Conservation (phyloP, 164 flowering plant genomes). For the Dillenia turbinata region DNA sequence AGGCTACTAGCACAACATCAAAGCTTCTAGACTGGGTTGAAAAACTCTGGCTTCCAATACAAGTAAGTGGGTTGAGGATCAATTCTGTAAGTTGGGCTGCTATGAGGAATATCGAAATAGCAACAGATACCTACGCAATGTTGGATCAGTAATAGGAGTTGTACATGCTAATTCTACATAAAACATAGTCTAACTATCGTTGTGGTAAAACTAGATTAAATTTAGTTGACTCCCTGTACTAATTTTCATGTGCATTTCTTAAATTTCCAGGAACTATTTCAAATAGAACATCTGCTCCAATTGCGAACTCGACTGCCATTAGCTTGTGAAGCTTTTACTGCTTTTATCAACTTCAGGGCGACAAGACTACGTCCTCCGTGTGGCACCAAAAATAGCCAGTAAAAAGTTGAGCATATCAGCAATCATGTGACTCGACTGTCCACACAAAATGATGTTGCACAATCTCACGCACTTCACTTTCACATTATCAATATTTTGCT, state of each 20-base stretch:
- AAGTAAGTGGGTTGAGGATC: conserved; percentile 69
- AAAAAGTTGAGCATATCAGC: conserved; percentile 47
- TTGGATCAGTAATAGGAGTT: conserved; percentile 15
- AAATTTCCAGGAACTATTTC: conserved; percentile 69
- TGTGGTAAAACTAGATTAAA: background rate
- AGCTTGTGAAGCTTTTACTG: conserved; percentile 55
- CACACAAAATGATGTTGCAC: background rate
- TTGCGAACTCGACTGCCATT: conserved; percentile 83
- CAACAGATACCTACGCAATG: conserved; percentile 68
- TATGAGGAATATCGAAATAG: conserved; percentile 89
- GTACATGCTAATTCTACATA: no score
- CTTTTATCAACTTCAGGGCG: conserved; percentile 56
- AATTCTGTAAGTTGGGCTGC: conserved; percentile 74
- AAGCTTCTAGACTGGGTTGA: no score
- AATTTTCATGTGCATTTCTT: background rate
- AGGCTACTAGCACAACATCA: no score
- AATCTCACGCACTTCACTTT: background rate
- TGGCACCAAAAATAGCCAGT: conserved; percentile 66
- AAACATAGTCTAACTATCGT: no score
- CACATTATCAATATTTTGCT: background rate
- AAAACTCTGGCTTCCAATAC: no score
- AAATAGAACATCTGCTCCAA: conserved; percentile 71
- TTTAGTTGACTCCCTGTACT: background rate
- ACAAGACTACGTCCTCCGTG: conserved; percentile 43
- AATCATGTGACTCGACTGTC: background rate